phyloP scores from a whole-genome alignment of 257 asterid genomes.

The Solanum lycopersicoides region DNA sequence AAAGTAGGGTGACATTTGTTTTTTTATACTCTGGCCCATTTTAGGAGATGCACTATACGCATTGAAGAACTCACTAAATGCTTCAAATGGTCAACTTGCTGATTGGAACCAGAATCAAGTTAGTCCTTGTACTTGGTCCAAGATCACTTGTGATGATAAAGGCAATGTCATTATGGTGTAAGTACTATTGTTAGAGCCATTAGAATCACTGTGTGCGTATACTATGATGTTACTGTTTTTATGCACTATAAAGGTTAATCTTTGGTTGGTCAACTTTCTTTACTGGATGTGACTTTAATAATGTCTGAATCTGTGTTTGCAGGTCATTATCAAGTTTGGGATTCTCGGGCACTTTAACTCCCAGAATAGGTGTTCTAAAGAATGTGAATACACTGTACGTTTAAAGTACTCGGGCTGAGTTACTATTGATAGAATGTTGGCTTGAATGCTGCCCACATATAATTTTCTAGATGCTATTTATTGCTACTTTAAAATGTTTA shows the following conservation, averaged over 20 bases:
- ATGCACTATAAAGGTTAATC: neutral
- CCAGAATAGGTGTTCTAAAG: constrained; percentile 56
- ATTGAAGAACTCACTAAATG: constrained; percentile 57
- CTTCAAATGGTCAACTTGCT: constrained; percentile 47
- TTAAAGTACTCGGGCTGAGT: neutral
- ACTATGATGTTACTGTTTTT: neutral
- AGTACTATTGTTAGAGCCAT: constrained; percentile 8
- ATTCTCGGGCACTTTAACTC: constrained; percentile 75
- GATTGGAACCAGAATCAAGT: constrained; percentile 78
- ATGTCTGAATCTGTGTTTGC: constrained; percentile 13
- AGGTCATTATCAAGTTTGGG: constrained; percentile 92
- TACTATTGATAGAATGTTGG: neutral
- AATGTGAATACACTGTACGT: constrained; percentile 68
- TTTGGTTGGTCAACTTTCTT: neutral
- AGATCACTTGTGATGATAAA: constrained; percentile 50
- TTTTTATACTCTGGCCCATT: constrained; percentile 1
- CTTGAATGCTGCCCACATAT: neutral
- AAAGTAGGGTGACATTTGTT: neutral
- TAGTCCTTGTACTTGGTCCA: constrained; percentile 93
- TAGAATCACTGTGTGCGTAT: neutral
- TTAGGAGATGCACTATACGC: constrained; percentile 74
- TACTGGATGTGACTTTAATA: neutral
- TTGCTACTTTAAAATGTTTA: neutral
- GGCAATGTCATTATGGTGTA: constrained; percentile 64
- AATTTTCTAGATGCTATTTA: neutral